Percentiles rank a stretch among this genome's conserved stretches.
Conservation (phyloP, 202 grass and related monocot genomes). For the Schoenoplectus tabernaemontani region DNA sequence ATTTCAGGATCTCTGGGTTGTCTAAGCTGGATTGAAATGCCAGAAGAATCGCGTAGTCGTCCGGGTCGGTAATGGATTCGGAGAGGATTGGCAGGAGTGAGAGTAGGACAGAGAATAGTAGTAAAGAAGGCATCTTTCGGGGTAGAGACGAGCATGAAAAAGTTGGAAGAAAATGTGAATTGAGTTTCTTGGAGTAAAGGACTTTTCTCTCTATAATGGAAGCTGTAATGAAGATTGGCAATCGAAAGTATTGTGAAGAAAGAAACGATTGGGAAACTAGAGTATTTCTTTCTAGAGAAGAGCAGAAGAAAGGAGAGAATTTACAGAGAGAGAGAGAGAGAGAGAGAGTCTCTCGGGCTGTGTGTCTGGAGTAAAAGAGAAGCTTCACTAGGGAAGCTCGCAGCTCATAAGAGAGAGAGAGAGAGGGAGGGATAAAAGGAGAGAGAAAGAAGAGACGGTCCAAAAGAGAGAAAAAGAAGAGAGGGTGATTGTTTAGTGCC, state of each 20-base stretch:
- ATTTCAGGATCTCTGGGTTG: constrained; percentile 38
- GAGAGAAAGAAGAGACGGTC: neutral
- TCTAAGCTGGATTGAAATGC: constrained; percentile 39
- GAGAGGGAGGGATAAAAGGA: neutral
- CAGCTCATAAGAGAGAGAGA: neutral
- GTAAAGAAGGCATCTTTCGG: neutral
- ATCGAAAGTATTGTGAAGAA: neutral
- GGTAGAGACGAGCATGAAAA: neutral
- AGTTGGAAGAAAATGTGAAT: no score
- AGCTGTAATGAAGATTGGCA: neutral
- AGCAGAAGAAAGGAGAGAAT: neutral
- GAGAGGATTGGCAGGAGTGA: neutral
- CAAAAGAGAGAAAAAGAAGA: neutral
- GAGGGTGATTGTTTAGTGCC: neutral
- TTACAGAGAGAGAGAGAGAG: neutral
- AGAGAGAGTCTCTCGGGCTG: neutral
- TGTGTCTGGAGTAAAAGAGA: constrained; percentile 3
- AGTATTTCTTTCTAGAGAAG: neutral
- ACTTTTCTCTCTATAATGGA: neutral
- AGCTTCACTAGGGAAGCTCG: constrained; percentile 18
- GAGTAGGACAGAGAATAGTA: neutral
- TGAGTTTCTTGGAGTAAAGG: no score
- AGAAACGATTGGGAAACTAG: no score
- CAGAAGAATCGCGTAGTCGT: constrained; percentile 43
- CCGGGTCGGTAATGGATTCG: constrained; percentile 22